Percentiles rank a stretch among this genome's conserved stretches.
phyloP scores from a whole-genome alignment of 2,329 filamentous ascomycete genomes.

The Aspergillus pseudonomiae region DNA sequence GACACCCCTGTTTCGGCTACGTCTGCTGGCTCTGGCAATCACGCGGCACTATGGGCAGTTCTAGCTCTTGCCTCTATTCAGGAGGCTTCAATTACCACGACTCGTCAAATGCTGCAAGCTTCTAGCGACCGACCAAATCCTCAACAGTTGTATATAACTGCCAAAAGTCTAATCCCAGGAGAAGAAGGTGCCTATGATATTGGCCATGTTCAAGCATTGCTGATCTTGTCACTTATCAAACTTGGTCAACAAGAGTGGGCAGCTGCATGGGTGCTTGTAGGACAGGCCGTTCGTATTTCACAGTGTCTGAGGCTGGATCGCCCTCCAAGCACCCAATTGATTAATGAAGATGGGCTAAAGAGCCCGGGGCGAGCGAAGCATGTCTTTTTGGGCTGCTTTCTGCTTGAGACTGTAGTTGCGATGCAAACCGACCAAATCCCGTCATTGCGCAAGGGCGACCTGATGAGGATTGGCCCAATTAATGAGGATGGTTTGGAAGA shows the following conservation, averaged over 20 bases:
- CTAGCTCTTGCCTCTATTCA: slow-evolving; percentile 62
- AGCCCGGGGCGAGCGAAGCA: slow-evolving; percentile 41
- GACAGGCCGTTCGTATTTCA: slow-evolving; percentile 61
- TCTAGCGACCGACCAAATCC: slow-evolving; percentile 21
- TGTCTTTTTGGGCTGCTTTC: slow-evolving; percentile 55
- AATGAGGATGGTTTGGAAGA: slow-evolving; percentile 71
- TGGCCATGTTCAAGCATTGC: slow-evolving; percentile 58
- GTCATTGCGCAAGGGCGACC: slow-evolving; percentile 54
- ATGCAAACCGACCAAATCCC: slow-evolving; percentile 49
- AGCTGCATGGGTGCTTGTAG: slow-evolving; percentile 66
- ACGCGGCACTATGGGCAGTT: slow-evolving; percentile 64
- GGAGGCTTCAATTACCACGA: slow-evolving; percentile 40
- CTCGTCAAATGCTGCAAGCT: slow-evolving; percentile 21
- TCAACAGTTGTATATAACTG: slow-evolving; percentile 49
- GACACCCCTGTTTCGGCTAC: slow-evolving; percentile 26
- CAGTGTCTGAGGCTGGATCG: slow-evolving; percentile 30
- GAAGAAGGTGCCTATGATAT: slow-evolving; percentile 52
- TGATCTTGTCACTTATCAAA: slow-evolving; percentile 65
- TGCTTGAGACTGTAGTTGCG: slow-evolving; percentile 57
- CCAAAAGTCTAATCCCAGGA: slow-evolving; percentile 48
- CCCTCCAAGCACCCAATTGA: slow-evolving; percentile 55
- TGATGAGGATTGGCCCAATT: slow-evolving; percentile 53
- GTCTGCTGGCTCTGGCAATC: slow-evolving; percentile 46
- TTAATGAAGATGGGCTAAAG: slow-evolving; percentile 41
- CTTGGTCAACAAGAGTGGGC: slow-evolving; percentile 61